Evolutionary conservation across 2,329 filamentous ascomycete genomes (phyloP).

Genomic region (Alternaria tenuissima): DNA sequence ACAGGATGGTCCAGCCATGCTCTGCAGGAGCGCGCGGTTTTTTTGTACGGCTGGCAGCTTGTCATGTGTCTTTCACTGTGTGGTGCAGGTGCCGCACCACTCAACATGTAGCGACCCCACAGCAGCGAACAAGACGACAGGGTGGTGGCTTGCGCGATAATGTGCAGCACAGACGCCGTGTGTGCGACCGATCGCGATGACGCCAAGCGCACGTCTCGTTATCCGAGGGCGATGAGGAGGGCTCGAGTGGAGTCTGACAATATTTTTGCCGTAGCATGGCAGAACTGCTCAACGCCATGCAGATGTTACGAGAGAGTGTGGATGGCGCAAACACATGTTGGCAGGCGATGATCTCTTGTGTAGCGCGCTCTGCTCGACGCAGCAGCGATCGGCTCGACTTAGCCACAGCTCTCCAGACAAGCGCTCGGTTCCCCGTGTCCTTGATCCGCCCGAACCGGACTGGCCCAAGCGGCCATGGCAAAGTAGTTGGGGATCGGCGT

Average conservation of each 20-base stretch:
- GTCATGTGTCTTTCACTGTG: constrained; percentile 27
- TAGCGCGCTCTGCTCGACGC: constrained; percentile 20
- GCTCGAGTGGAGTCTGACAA: neutral
- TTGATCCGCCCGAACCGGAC: constrained; percentile 31
- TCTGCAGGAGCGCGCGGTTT: constrained; percentile 36
- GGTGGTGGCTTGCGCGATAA: constrained; percentile 31
- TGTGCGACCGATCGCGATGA: constrained; percentile 41
- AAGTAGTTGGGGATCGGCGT: constrained; percentile 31
- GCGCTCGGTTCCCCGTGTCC: constrained; percentile 34
- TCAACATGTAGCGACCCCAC: constrained; percentile 28
- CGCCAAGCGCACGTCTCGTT: constrained; percentile 32
- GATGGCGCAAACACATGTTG: constrained; percentile 35
- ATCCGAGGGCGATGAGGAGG: constrained; percentile 9
- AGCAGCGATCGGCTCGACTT: constrained; percentile 36
- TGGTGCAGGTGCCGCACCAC: constrained; percentile 18
- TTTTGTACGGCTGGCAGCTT: constrained; percentile 20
- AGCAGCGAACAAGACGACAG: constrained; percentile 26
- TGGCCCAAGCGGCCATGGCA: constrained; percentile 29
- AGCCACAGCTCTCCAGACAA: constrained; percentile 32
- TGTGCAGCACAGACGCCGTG: constrained; percentile 34
- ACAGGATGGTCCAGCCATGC: constrained; percentile 31
- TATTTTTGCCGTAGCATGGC: neutral
- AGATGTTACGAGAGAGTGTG: constrained; percentile 1
- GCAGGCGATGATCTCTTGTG: constrained; percentile 27
- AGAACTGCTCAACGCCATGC: constrained; percentile 3